Evolutionary conservation across 768 basidiomycete species (phyloP).

Genomic region (Gloeostereum incarnatum): DNA sequence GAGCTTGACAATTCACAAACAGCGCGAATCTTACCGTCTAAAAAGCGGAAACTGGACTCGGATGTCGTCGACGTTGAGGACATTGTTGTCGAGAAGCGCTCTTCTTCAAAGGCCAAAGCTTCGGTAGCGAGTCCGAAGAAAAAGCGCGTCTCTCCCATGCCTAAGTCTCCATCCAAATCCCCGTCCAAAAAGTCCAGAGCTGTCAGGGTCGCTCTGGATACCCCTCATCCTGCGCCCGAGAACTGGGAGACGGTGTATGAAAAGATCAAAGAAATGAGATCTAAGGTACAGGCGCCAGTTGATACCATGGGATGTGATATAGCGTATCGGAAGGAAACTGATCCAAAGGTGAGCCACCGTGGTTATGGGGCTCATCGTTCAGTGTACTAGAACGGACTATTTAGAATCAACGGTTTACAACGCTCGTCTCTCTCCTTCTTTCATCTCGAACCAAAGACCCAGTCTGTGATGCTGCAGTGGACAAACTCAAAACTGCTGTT

Average conservation of each 20-base stretch:
- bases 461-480: slow-evolving; percentile 76
- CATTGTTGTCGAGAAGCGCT: no score
- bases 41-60: no score
- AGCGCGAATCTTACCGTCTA: no score
- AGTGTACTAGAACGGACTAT: no score
- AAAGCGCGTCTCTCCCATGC: no score
- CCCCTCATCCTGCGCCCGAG: slow-evolving; percentile 58
- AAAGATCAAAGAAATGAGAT: slow-evolving; percentile 71
- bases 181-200: slow-evolving; percentile 27
- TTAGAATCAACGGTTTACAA: slow-evolving; percentile 76
- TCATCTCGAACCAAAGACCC: slow-evolving; percentile 95
- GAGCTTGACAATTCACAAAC: no score
- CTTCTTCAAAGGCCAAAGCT: no score
- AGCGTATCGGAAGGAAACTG: slow-evolving; percentile 51
- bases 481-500: slow-evolving; percentile 60
- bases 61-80: no score
- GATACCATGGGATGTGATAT: slow-evolving; percentile 88
- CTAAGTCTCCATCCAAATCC: not conserved
- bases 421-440: slow-evolving; percentile 89
- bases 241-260: slow-evolving; percentile 65
- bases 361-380: no score
- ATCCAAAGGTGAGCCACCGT: slow-evolving; percentile 48
- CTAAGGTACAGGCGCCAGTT: slow-evolving; percentile 70
- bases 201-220: slow-evolving; percentile 38
- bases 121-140: no score